A percentile compares a stretch with the other conserved stretches of the same genome.
Conservation (phyloP, 805 yeast genomes). For the Kurtzmaniella cleridarum region DNA sequence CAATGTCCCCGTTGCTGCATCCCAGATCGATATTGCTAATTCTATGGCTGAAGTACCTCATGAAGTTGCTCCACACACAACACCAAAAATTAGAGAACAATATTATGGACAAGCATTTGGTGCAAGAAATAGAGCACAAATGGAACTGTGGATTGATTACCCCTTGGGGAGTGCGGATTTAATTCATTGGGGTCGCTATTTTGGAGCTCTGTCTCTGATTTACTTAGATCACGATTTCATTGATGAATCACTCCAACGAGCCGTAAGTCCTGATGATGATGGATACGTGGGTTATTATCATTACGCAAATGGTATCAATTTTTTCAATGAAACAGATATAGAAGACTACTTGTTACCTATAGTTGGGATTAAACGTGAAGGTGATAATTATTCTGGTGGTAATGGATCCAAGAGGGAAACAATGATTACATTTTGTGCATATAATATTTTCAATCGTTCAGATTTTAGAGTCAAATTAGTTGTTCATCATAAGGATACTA, state of each 20-base stretch:
- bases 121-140: constrained; percentile 17
- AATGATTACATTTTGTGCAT: constrained; percentile 57
- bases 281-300: constrained; percentile 38
- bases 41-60: constrained; percentile 4
- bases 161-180: constrained; percentile 33
- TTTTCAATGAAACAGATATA: constrained; percentile 15
- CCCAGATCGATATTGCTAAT: constrained; percentile 3
- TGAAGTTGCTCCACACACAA: background rate
- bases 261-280: constrained; percentile 19
- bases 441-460: constrained; percentile 65
- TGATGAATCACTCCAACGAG: constrained; percentile 6
- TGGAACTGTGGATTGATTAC: constrained; percentile 3
- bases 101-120: constrained; percentile 25
- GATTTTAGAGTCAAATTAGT: constrained; percentile 68
- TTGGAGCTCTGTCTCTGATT: constrained; percentile 23
- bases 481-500: constrained; percentile 15
- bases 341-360: constrained; percentile 23
- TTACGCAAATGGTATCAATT: constrained; percentile 30
- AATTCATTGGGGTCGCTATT: constrained; percentile 32
- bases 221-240: constrained; percentile 25
- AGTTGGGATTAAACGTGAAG: constrained; percentile 20
- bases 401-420: constrained; percentile 12
- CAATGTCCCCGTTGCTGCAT: constrained; percentile 5
- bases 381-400: background rate
- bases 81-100: constrained; percentile 23